Evolutionary conservation across 2,329 filamentous ascomycete genomes (phyloP).

Genomic region (Fusarium palustre): DNA sequence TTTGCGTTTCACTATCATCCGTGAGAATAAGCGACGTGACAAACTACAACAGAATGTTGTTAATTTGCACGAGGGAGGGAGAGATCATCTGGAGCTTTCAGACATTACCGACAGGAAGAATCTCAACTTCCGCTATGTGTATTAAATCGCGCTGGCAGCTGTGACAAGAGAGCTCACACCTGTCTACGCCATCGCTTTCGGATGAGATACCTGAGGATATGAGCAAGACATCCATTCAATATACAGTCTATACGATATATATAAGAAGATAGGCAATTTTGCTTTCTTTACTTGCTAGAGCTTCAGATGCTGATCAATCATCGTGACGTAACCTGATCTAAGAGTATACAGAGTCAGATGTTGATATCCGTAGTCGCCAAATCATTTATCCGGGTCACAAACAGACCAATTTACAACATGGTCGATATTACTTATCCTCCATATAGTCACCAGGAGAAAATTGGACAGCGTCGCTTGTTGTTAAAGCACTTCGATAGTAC

Average conservation of each 20-base stretch:
- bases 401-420: no score
- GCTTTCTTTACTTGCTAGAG: neutral
- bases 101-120: conserved; percentile 39
- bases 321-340: no score
- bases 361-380: no score
- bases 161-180: no score
- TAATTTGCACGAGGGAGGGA: neutral
- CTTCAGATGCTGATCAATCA: no score
- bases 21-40: conserved; percentile 36
- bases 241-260: neutral
- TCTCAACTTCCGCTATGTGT: conserved; percentile 38
- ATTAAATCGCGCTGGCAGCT: neutral
- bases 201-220: neutral
- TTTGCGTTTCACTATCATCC: conserved; percentile 25
- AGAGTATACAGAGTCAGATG: no score
- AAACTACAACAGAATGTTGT: conserved; percentile 7
- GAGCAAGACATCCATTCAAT: neutral
- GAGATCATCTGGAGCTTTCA: conserved; percentile 28
- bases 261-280: neutral
- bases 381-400: no score
- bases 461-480: no score
- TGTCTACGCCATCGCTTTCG: no score
- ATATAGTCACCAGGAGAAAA: no score
- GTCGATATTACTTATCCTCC: no score
- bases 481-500: no score